A percentile compares a stretch with the other conserved stretches of the same genome.
Conservation (phyloP, 169 alveolate species). For the Eimeria praecox region DNA sequence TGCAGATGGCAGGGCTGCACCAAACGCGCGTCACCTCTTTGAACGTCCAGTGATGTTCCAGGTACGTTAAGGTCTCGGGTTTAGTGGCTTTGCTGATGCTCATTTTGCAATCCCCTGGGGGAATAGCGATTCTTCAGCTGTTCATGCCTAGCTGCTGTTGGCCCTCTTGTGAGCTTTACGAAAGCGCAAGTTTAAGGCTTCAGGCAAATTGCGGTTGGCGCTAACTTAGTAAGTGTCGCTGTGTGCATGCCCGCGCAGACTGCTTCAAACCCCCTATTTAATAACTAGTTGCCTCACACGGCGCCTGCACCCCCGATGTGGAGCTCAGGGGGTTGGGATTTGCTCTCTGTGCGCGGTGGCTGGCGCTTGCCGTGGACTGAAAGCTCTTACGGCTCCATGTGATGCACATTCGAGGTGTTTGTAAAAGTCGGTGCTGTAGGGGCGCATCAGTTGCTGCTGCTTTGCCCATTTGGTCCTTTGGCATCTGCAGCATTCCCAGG, state of each 20-base stretch:
- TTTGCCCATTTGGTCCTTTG: background rate
- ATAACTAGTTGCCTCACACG: background rate
- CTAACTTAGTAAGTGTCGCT: background rate
- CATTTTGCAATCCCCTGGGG: background rate
- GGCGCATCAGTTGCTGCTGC: background rate
- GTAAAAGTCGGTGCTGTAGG: background rate
- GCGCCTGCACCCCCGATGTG: background rate
- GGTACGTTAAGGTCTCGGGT: background rate
- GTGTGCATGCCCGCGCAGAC: constrained; percentile 8
- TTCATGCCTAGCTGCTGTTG: background rate
- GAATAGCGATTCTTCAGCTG: background rate
- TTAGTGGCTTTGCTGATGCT: background rate
- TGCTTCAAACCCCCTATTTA: constrained; percentile 31
- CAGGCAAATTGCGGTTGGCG: background rate
- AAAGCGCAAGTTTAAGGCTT: background rate
- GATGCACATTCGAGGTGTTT: background rate
- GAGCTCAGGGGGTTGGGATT: background rate
- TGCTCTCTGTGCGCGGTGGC: background rate
- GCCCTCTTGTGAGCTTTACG: background rate
- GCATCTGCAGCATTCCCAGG: background rate
- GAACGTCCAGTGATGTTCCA: constrained; percentile 70
- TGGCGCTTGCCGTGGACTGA: background rate
- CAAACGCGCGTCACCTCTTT: constrained; percentile 71
- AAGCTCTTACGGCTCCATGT: background rate
- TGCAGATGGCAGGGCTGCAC: constrained; percentile 48